A percentile compares a stretch with the other conserved stretches of the same genome.
Evolutionary conservation across 202 grass and related monocot genomes (phyloP).

Genomic region (Musa balbisiana): DNA sequence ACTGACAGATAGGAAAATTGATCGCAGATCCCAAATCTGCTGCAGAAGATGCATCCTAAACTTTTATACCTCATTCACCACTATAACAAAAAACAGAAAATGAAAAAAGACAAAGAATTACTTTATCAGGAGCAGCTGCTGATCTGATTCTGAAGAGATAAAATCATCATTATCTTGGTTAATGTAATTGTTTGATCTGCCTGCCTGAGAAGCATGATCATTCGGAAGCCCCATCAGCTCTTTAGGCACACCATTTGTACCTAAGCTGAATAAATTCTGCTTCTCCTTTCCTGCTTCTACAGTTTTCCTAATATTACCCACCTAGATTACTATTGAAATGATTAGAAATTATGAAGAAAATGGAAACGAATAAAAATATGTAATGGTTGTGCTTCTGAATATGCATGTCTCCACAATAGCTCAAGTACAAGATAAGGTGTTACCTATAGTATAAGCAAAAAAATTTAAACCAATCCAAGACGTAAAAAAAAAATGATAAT

Average conservation of each 20-base stretch:
- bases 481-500: neutral
- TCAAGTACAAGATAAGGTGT: neutral
- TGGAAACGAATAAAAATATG: neutral
- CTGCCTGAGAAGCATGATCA: slow-evolving; percentile 35
- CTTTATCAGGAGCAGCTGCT: slow-evolving; percentile 85
- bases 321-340: slow-evolving; percentile 26
- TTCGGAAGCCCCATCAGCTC: slow-evolving; percentile 35
- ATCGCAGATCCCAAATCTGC: neutral
- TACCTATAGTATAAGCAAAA: slow-evolving; percentile 5
- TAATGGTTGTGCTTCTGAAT: neutral
- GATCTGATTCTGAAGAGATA: slow-evolving; percentile 94
- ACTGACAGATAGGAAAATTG: neutral
- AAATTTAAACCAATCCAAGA: neutral
- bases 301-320: slow-evolving; percentile 45
- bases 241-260: slow-evolving; percentile 23
- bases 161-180: slow-evolving; percentile 60
- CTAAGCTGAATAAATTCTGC: slow-evolving; percentile 6
- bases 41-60: neutral
- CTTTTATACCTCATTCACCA: neutral
- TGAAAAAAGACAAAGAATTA: slow-evolving; percentile 20
- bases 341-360: neutral
- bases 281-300: slow-evolving; percentile 68
- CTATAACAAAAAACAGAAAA: neutral
- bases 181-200: slow-evolving; percentile 54
- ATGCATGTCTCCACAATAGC: neutral